phyloP scores from a whole-genome alignment of 1,139 yeast genomes.

The Groenewaldozyma auringiensis region DNA sequence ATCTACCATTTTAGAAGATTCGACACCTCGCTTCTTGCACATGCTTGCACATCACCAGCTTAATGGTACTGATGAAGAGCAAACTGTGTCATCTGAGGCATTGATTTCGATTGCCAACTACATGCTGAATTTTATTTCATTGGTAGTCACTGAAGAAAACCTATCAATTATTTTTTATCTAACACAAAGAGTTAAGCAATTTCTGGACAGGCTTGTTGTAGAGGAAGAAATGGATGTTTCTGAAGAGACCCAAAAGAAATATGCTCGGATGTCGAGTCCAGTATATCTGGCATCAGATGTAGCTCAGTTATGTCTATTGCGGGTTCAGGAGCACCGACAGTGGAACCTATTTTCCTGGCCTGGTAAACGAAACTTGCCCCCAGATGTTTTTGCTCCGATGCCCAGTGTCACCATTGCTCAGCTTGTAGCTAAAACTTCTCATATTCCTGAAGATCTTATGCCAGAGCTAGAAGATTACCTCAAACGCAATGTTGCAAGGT shows the following conservation, averaged over 20 bases:
- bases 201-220: conserved; percentile 44
- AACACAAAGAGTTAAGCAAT: conserved; percentile 74
- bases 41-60: conserved; percentile 71
- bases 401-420: conserved; percentile 26
- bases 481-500: conserved; percentile 3
- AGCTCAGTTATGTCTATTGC: conserved; percentile 57
- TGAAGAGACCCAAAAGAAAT: conserved; percentile 26
- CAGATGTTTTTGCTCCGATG: conserved; percentile 59
- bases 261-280: conserved; percentile 25
- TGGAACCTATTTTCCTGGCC: conserved; percentile 83
- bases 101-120: conserved; percentile 33
- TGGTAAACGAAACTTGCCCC: conserved; percentile 59
- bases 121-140: conserved; percentile 50
- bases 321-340: conserved; percentile 46
- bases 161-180: conserved; percentile 67
- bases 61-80: conserved; percentile 36
- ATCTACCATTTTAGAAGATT: conserved; percentile 44
- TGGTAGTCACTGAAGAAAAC: conserved; percentile 59
- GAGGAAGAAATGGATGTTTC: conserved; percentile 23
- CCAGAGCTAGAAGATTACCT: conserved; percentile 20
- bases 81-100: conserved; percentile 3
- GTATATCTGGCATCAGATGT: conserved; percentile 68
- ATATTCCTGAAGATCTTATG: conserved; percentile 38
- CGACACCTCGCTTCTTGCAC: conserved; percentile 61
- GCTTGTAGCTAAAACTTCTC: conserved; percentile 34